These are phyloP conservation scores for Lactarius quietus DNA, from an alignment of 768 basidiomycete genomes.

Conservation along the genomic window DNA sequence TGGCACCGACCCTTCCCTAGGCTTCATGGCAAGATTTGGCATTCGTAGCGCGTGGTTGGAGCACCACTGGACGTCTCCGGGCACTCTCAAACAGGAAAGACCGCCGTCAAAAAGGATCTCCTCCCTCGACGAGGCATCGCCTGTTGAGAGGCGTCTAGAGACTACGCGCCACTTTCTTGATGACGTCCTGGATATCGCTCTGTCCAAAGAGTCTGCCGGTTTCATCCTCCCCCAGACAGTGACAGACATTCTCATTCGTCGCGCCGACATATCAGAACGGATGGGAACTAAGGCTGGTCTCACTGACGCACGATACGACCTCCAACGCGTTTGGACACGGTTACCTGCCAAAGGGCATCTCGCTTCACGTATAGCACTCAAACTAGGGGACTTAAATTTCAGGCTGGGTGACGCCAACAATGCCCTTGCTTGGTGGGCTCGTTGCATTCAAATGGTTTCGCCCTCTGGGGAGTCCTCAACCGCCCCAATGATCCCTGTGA, in stretches of 20 bases:
- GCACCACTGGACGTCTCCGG: constrained; percentile 49
- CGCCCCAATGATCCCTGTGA: constrained; percentile 24
- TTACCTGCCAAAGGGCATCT: constrained; percentile 39
- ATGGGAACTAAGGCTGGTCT: constrained; percentile 51
- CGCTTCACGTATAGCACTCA: constrained; percentile 55
- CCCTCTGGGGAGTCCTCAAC: constrained; percentile 34
- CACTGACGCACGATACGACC: constrained; percentile 51
- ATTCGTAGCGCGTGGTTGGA: constrained; percentile 72
- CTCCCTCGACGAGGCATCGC: constrained; percentile 3
- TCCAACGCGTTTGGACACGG: constrained; percentile 55
- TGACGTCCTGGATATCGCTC: constrained; percentile 46
- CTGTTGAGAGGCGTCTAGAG: constrained; percentile 52
- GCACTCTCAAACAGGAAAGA: constrained; percentile 15
- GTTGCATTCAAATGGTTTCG: constrained; percentile 44
- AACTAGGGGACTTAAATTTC: constrained; percentile 62
- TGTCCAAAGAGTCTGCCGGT: constrained; percentile 37
- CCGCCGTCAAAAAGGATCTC: constrained; percentile 3
- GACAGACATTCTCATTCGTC: constrained; percentile 50
- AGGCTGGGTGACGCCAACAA: constrained; percentile 50
- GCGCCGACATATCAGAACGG: constrained; percentile 56
- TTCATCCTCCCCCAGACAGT: constrained; percentile 50
- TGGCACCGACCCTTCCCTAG: constrained; percentile 72
- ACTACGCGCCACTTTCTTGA: constrained; percentile 52
- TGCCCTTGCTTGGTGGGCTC: constrained; percentile 67
- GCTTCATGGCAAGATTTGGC: constrained; percentile 55